Evolutionary conservation across 2,329 filamentous ascomycete species (phyloP).

Genomic region (Penicillium nordicum): DNA sequence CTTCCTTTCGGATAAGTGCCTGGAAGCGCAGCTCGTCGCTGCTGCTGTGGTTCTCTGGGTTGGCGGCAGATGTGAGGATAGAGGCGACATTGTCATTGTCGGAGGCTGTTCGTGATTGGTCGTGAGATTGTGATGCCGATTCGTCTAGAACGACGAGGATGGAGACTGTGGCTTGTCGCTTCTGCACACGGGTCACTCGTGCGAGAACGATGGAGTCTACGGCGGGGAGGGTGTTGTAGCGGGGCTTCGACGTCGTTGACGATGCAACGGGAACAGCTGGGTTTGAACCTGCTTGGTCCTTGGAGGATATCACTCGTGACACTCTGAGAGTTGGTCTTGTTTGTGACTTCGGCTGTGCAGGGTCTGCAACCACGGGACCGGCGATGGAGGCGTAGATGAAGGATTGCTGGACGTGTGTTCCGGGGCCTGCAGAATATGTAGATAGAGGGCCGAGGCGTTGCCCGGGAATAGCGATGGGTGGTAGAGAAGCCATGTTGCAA

Average conservation of each 20-base stretch:
- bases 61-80: constrained; percentile 38
- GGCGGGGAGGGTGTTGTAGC: constrained; percentile 73
- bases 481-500: constrained; percentile 31
- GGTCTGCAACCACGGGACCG: constrained; percentile 61
- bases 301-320: constrained; percentile 20
- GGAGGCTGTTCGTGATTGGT: constrained; percentile 24
- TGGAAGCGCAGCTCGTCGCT: constrained; percentile 70
- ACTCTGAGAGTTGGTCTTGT: constrained; percentile 42
- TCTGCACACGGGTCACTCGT: constrained; percentile 78
- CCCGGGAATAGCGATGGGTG: constrained; percentile 70
- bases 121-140: constrained; percentile 14
- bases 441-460: constrained; percentile 68
- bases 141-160: constrained; percentile 75
- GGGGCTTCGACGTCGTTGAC: constrained; percentile 36
- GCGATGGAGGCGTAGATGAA: constrained; percentile 79
- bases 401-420: constrained; percentile 75
- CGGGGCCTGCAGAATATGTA: constrained; percentile 70
- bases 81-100: constrained; percentile 40
- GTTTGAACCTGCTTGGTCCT: not conserved
- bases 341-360: constrained; percentile 36
- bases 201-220: constrained; percentile 79
- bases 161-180: constrained; percentile 77
- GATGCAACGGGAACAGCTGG: not conserved
- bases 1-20: constrained; percentile 80
- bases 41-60: constrained; percentile 41